Evolutionary conservation across 2,329 filamentous ascomycete genomes (phyloP).

Genomic region (Penicillium sp.): DNA sequence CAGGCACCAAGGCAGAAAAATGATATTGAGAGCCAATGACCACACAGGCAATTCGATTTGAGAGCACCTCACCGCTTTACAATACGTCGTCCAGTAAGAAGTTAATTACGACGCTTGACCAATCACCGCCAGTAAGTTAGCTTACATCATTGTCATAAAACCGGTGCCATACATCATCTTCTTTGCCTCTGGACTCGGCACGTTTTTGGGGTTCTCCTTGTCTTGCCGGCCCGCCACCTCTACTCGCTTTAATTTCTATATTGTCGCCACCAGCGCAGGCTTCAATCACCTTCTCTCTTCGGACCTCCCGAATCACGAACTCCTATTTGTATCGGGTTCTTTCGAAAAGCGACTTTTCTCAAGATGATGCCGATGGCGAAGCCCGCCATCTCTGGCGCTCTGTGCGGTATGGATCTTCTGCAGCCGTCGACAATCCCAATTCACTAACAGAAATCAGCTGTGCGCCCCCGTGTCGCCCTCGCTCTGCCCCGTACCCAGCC

Average conservation of each 20-base stretch:
- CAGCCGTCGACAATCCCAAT: constrained; percentile 5
- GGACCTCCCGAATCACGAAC: neutral
- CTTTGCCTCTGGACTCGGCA: constrained; percentile 13
- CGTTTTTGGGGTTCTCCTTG: constrained; percentile 23
- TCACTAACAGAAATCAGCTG: constrained; percentile 25
- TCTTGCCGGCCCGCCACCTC: constrained; percentile 21
- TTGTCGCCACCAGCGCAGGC: constrained; percentile 9
- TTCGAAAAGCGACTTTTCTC: constrained; percentile 1
- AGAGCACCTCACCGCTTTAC: constrained; percentile 21
- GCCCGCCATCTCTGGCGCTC: constrained; percentile 28
- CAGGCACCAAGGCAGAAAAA: constrained; percentile 6
- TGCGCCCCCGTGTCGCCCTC: constrained; percentile 29
- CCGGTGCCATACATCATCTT: constrained; percentile 15
- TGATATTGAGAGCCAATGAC: constrained; percentile 16
- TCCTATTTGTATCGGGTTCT: constrained; percentile 1
- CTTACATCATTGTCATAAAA: constrained; percentile 17
- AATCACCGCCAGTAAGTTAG: constrained; percentile 3
- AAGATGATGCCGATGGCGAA: constrained; percentile 29
- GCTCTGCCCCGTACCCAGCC: constrained; percentile 35
- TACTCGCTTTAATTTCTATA: constrained; percentile 5
- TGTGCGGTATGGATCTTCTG: constrained; percentile 25
- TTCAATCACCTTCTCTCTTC: neutral
- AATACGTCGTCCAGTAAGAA: constrained; percentile 1
- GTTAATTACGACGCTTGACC: constrained; percentile 5
- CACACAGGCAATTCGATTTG: constrained; percentile 19